Percentiles rank a stretch among this genome's conserved stretches.
Evolutionary conservation across 2,329 filamentous ascomycete species (phyloP).

Genomic region (Magnaporthiopsis rhizophila): DNA sequence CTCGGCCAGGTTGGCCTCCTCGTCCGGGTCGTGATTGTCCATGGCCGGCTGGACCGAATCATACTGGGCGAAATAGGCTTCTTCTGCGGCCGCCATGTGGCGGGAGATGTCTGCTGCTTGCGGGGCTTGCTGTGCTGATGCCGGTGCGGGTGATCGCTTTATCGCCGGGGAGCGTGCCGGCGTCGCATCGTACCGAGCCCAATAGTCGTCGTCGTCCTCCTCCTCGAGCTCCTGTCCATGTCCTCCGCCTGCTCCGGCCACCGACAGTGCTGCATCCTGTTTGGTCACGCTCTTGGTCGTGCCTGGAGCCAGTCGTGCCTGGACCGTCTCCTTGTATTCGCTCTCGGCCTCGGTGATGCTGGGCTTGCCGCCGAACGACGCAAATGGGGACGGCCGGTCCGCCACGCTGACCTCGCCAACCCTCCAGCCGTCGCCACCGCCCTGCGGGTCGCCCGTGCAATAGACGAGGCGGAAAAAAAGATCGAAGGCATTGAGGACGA

Average conservation of each 20-base stretch:
- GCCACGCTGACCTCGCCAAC: conserved; percentile 60
- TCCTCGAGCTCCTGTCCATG: conserved; percentile 13
- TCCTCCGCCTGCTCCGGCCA: conserved; percentile 13
- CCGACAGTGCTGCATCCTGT: background rate
- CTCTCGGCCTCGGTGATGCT: conserved; percentile 55
- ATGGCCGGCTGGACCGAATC: conserved; percentile 71
- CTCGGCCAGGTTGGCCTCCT: conserved; percentile 34
- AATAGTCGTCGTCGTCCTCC: conserved; percentile 70
- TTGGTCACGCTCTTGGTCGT: background rate
- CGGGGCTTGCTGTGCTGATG: conserved; percentile 13
- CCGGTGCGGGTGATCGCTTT: conserved; percentile 55
- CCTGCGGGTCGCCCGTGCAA: conserved; percentile 57
- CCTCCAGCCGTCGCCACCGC: conserved; percentile 58
- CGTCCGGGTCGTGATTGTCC: conserved; percentile 75
- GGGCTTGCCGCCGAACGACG: conserved; percentile 39
- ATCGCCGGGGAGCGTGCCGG: conserved; percentile 55
- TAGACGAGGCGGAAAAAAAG: conserved; percentile 61
- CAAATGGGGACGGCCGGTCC: conserved; percentile 50
- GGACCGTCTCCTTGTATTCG: conserved; percentile 26
- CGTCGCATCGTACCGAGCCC: conserved; percentile 69
- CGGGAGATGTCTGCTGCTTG: conserved; percentile 11
- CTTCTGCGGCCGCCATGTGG: conserved; percentile 42
- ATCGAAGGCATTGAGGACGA: conserved; percentile 49
- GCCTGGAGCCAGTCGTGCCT: background rate
- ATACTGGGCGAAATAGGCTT: conserved; percentile 71